A percentile compares a stretch with the other conserved stretches of the same genome.
Evolutionary conservation across 306 rosid genomes (phyloP).

Genomic region (Medicago truncatula): DNA sequence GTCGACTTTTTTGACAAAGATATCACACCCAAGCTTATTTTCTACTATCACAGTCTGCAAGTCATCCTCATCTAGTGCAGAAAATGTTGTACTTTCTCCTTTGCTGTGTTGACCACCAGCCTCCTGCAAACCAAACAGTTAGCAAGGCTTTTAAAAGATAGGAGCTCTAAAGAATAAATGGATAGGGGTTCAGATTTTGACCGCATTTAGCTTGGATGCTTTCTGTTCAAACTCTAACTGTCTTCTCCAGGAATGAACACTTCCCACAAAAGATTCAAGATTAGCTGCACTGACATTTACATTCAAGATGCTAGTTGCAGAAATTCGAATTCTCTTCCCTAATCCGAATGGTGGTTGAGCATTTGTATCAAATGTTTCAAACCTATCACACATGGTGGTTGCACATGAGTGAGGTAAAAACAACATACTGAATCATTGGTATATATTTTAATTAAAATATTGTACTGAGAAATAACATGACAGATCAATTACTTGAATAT

Average conservation of each 20-base stretch:
- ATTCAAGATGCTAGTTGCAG: constrained; percentile 85
- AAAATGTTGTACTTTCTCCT: constrained; percentile 66
- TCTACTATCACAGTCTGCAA: constrained; percentile 84
- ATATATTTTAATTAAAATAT: constrained; percentile 17
- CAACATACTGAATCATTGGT: constrained; percentile 6
- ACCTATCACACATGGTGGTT: too few species aligned
- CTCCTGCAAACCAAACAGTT: constrained; percentile 63
- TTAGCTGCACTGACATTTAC: constrained; percentile 89
- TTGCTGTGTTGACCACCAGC: constrained; percentile 53
- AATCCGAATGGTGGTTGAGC: constrained; percentile 62
- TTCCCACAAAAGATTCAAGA: constrained; percentile 75
- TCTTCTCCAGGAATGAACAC: constrained; percentile 88
- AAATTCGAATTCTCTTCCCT: constrained; percentile 86
- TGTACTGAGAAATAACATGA: constrained; percentile 6
- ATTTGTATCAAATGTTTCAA: constrained; percentile 83
- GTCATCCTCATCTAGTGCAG: constrained; percentile 95
- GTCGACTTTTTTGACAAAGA: constrained; percentile 74
- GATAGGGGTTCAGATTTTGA: constrained; percentile 42
- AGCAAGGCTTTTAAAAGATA: constrained; percentile 36
- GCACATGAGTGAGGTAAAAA: constrained; percentile 27
- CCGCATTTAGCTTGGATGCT: constrained; percentile 74
- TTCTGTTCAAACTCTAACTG: constrained; percentile 88
- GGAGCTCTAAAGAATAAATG: constrained; percentile 29
- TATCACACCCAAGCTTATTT: constrained; percentile 90
- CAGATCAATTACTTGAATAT: constrained; percentile 78